Base-by-base conservation (phyloP, 1,139 yeast species). In the Kurtzmaniella quercitrusa region DNA sequence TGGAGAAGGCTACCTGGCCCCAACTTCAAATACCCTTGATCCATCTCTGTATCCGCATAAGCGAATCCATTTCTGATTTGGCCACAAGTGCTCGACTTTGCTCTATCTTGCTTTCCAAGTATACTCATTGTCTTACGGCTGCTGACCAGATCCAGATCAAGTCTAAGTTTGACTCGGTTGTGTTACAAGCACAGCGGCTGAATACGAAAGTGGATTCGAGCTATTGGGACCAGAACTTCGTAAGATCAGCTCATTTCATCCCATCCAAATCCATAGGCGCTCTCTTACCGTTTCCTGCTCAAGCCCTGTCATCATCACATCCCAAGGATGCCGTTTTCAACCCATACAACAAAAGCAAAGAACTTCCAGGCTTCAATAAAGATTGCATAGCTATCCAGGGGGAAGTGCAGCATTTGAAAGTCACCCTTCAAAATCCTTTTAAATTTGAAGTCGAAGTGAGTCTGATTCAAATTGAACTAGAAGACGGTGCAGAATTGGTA, bases 401-500 rank as follows among this genome's bases (percentile, higher is more conserved):
- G 42, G 89, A 84, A 42, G 61, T 70, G 11, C 73, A 75, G 27
- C 81, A 76, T 49, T 63, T 85, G 25, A 62, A 69, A 16, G 66
- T 88, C 1, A 68, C 73, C 2, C 56, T 93, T 9, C 93, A 86
- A 55, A 93, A 93, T 56, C 96, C 96, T 2, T 89, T 81, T 63
- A 77, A 80, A 10, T 89, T 88, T 60, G 89, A 84, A 41, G 63
- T 91, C 10, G 84, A 81, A 39, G 66, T 93, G 3, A 68, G 69
- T 29, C 80, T 79, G 40, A 59, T 88, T 2, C 60, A 65, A 37
- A 62, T 83, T 2, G 25, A 36, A 19, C 27, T 18, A 27, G 66
- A 60, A 16, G 63, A 58, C 1, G 56, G 46, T 3, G 59, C 57
- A 7, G 43, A 56, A 19, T 59, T 69, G 2, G 64, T 67, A 41